A percentile compares a stretch with the other conserved stretches of the same genome.
phyloP scores from a whole-genome alignment of 176 grass and related monocot genomes.

The Alopecurus myosuroides region DNA sequence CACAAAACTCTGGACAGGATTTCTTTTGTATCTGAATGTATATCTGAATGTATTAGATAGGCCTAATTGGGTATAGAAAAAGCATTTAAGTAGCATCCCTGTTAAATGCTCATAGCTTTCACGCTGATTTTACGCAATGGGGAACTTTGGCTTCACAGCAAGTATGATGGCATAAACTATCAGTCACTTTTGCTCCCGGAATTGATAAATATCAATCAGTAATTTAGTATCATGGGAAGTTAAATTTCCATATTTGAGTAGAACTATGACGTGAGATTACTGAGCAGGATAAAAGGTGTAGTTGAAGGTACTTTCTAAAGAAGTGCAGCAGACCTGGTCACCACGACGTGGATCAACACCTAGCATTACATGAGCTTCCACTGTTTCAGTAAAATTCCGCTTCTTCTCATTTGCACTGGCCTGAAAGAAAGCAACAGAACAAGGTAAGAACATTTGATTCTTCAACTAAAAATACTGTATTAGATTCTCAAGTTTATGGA shows the following conservation, averaged over 20 bases:
- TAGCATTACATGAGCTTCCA: slow-evolving; percentile 97
- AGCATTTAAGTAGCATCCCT: not conserved
- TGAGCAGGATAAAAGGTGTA: not conserved
- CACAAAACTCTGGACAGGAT: not conserved
- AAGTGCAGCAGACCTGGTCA: slow-evolving; percentile 53
- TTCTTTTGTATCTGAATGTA: slow-evolving; percentile 1
- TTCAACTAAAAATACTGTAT: not conserved
- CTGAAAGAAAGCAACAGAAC: slow-evolving; percentile 43
- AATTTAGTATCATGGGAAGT: not conserved
- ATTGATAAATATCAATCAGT: not conserved
- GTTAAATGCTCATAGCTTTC: not conserved
- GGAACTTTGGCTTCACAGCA: not conserved
- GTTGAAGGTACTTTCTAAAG: not conserved
- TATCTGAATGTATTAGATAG: not conserved
- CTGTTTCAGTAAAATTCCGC: slow-evolving; percentile 69
- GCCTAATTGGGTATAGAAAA: not conserved
- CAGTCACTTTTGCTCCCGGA: not conserved
- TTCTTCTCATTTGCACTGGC: slow-evolving; percentile 62
- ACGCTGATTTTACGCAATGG: not conserved
- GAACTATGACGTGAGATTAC: not conserved
- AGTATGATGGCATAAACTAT: not conserved
- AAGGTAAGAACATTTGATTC: not conserved
- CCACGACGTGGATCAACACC: slow-evolving; percentile 96
- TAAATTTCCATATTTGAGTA: not conserved
- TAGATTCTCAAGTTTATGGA: not conserved